phyloP scores from a whole-genome alignment of 768 basidiomycete genomes.

The Pisolithus marmoratus region DNA sequence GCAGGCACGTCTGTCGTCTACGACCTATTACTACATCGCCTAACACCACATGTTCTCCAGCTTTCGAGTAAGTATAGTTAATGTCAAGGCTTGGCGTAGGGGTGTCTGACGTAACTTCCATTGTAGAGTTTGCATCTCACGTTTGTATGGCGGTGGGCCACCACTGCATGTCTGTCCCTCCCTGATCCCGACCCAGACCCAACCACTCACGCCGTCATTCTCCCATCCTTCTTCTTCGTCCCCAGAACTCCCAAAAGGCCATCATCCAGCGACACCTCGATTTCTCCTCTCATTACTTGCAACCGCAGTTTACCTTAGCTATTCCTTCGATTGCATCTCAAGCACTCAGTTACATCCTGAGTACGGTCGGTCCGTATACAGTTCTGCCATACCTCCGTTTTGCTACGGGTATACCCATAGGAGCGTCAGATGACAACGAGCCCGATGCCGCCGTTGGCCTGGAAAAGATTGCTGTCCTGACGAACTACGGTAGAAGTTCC shows the following conservation, averaged over 20 bases:
- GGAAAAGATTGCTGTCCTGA: slow-evolving; percentile 54
- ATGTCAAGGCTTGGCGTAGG: neutral
- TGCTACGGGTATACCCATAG: slow-evolving; percentile 67
- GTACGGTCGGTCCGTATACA: slow-evolving; percentile 74
- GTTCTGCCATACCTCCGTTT: slow-evolving; percentile 75
- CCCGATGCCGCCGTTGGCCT: slow-evolving; percentile 63
- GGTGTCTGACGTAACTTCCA: slow-evolving; percentile 8
- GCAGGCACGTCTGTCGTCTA: slow-evolving; percentile 48
- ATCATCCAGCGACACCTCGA: slow-evolving; percentile 73
- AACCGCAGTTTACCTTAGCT: slow-evolving; percentile 79
- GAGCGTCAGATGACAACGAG: slow-evolving; percentile 36
- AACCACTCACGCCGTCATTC: slow-evolving; percentile 72
- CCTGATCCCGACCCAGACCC: slow-evolving; percentile 55
- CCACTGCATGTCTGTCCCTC: slow-evolving; percentile 59
- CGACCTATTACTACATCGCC: neutral
- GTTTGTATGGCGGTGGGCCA: slow-evolving; percentile 85
- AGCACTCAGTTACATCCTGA: slow-evolving; percentile 64
- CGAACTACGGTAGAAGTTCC: slow-evolving; percentile 30
- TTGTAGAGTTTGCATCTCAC: slow-evolving; percentile 73
- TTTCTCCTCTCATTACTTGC: slow-evolving; percentile 85
- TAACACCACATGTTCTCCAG: slow-evolving; percentile 32
- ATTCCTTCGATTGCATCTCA: slow-evolving; percentile 72
- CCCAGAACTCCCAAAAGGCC: slow-evolving; percentile 37
- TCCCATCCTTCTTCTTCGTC: slow-evolving; percentile 26
- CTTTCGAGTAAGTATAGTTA: slow-evolving; percentile 93